Evolutionary conservation across 2,329 filamentous ascomycete genomes (phyloP).

Genomic region (Colletotrichum sp.): DNA sequence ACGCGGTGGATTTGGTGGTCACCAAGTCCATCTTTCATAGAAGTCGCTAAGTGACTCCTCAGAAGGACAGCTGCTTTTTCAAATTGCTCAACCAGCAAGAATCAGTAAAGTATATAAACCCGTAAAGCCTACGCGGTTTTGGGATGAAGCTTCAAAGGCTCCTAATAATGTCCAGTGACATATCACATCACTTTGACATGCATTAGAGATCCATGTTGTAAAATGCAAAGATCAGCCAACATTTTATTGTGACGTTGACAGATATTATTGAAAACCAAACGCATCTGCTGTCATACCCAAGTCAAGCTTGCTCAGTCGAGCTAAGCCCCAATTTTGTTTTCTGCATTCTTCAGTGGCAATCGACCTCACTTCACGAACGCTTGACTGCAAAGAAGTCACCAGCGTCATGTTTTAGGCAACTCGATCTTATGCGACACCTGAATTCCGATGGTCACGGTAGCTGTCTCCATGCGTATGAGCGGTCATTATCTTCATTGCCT

Average conservation of each 20-base stretch:
- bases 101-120: background rate
- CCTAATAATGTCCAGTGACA: background rate
- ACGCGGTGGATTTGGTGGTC: background rate
- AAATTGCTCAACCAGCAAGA: background rate
- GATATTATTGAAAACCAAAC: background rate
- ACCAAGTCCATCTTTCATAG: background rate
- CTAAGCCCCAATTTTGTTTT: background rate
- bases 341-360: background rate
- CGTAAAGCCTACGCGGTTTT: background rate
- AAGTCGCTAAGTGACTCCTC: background rate
- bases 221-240: background rate
- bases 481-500: background rate
- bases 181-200: background rate
- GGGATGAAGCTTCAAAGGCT: background rate
- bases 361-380: background rate
- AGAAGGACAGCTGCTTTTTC: background rate
- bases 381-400: background rate
- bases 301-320: background rate
- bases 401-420: background rate
- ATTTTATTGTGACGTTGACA: background rate
- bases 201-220: background rate
- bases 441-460: background rate
- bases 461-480: background rate
- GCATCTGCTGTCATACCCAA: background rate
- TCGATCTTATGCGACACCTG: background rate